phyloP scores from a whole-genome alignment of 768 basidiomycete species.

The Kockovaella imperatae region DNA sequence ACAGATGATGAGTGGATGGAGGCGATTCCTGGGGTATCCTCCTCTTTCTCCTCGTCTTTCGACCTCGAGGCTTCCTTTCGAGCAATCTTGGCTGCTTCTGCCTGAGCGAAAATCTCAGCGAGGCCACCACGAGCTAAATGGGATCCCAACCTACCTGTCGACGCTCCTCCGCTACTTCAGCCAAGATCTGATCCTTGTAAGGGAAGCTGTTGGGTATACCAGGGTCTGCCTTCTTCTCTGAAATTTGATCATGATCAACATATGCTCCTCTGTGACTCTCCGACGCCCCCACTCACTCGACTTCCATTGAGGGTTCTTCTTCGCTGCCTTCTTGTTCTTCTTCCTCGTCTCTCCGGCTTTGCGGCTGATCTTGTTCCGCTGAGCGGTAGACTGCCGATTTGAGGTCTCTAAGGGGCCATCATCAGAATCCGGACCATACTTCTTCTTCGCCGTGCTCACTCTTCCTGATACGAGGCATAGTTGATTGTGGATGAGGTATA shows the following conservation, averaged over 20 bases:
- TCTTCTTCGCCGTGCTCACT: slow-evolving; percentile 19
- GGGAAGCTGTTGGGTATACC: slow-evolving; percentile 90
- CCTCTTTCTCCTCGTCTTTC: slow-evolving; percentile 46
- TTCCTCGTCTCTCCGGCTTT: slow-evolving; percentile 69
- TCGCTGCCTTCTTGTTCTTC: slow-evolving; percentile 65
- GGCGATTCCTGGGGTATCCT: slow-evolving; percentile 40
- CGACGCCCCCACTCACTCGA: slow-evolving; percentile 53
- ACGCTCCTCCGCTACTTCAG: slow-evolving; percentile 77
- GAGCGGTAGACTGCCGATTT: slow-evolving; percentile 65
- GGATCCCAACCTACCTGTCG: slow-evolving; percentile 52
- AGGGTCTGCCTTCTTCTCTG: slow-evolving; percentile 70
- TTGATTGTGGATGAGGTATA: too few species aligned
- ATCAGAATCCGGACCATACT: not conserved
- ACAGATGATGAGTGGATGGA: slow-evolving; percentile 21
- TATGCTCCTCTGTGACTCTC: not conserved
- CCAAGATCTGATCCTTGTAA: slow-evolving; percentile 87
- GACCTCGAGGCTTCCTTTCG: slow-evolving; percentile 60
- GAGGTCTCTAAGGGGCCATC: slow-evolving; percentile 60
- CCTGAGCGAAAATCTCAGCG: slow-evolving; percentile 47
- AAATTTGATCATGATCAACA: not conserved
- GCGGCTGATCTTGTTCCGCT: slow-evolving; percentile 63
- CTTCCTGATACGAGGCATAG: slow-evolving; percentile 43
- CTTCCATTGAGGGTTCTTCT: slow-evolving; percentile 80
- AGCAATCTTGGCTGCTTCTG: slow-evolving; percentile 59
- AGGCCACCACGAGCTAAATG: not conserved